Evolutionary conservation across 2,329 filamentous ascomycete species (phyloP).

Genomic region (Dactylellina cionopaga): DNA sequence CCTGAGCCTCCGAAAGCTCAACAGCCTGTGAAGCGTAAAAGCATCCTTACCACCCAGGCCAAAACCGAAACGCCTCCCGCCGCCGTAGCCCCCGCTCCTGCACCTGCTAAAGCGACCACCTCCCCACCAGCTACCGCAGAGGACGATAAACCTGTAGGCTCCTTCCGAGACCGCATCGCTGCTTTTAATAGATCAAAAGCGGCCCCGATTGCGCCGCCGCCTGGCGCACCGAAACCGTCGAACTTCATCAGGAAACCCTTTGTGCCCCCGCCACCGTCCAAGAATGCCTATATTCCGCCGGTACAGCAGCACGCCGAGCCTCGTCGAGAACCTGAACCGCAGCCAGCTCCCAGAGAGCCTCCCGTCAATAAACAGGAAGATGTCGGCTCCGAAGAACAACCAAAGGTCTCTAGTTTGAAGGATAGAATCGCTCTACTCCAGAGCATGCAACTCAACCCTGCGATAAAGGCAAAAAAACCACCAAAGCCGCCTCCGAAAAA

Average conservation of each 20-base stretch:
- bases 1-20: conserved; percentile 17
- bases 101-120: conserved; percentile 15
- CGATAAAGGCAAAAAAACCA: conserved; percentile 88
- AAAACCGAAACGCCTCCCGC: conserved; percentile 56
- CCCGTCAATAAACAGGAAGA: conserved; percentile 63
- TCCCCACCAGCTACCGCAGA: conserved; percentile 35
- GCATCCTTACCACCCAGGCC: conserved; percentile 49
- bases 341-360: conserved; percentile 24
- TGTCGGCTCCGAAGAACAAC: conserved; percentile 74
- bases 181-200: conserved; percentile 93
- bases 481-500: conserved; percentile 76
- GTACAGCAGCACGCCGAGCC: conserved; percentile 74
- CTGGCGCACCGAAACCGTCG: conserved; percentile 68
- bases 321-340: conserved; percentile 83
- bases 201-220: conserved; percentile 78
- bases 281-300: conserved; percentile 87
- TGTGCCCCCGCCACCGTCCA: conserved; percentile 91
- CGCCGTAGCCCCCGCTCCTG: conserved; percentile 55
- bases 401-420: conserved; percentile 92
- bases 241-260: conserved; percentile 96
- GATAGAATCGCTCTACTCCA: conserved; percentile 94
- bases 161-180: conserved; percentile 94
- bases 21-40: conserved; percentile 19
- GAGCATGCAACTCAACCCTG: conserved; percentile 90
- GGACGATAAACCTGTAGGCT: conserved; percentile 61